Base-by-base conservation (phyloP, 2,329 filamentous ascomycete species). In the Colletotrichum tropicicola region DNA sequence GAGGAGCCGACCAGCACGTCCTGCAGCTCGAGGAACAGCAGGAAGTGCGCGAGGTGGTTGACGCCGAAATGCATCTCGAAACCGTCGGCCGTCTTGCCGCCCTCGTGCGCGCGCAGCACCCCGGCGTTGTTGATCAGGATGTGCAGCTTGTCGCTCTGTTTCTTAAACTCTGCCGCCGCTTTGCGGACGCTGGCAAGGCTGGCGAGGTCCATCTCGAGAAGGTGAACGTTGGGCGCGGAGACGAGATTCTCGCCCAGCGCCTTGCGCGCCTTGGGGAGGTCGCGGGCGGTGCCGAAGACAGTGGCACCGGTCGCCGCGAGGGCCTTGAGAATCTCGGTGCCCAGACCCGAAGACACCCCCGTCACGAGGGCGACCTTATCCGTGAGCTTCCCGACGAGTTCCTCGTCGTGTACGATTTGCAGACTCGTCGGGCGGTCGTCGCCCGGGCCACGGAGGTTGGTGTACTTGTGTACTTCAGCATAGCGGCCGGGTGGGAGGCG, bases 1-100 rank as follows among this genome's bases (percentile, higher is more conserved):
- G n/a, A n/a, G n/a, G n/a, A n/a, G n/a, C n/a, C n/a, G n/a, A n/a
- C n/a, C n/a, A n/a, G n/a, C n/a, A n/a, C n/a, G n/a, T n/a, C n/a
- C n/a, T n/a, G n/a, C n/a, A n/a, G n/a, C n/a, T n/a, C n/a, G n/a
- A n/a, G n/a, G n/a, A n/a, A n/a, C n/a, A n/a, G 76, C 0, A 87
- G 77, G 72, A 87, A 87, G 66, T 86, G 82, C 9, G 74, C 78
- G 1, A 89, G 73, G 68, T 87, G 80, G 70, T 87, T 87, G 3
- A 77, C 81, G 30, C 79, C 85, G 60, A 87, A 82, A 60, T 87
- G 84, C 0, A 71, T 70, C 68, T 73, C 72, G 35, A 66, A 52
- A 30, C 70, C 70, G 23, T 72, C 70, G 1, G 23, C n/a, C 4
- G 67, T 68, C 10, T 43, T 15, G 6, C 53, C 32, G 25, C 37